Base-by-base conservation (phyloP, 2,329 filamentous ascomycete species). In the Ophiostoma tasmaniense region DNA sequence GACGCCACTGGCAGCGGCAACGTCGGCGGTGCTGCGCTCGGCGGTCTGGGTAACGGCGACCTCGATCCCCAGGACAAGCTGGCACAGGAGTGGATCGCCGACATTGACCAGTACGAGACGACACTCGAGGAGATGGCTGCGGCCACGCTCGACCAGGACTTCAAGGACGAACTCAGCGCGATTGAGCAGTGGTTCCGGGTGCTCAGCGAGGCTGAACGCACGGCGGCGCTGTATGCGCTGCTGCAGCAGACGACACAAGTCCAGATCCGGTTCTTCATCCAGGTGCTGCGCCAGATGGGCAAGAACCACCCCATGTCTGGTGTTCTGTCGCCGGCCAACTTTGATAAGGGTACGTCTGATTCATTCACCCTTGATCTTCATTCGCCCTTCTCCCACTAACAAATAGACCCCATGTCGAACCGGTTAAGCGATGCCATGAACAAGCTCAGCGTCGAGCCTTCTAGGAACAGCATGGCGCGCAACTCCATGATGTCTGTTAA, bases 121-220 rank as follows among this genome's bases (percentile, higher is more conserved):
- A 99, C 95, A 1, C 81, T 99, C 76, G 95, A 98, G 80, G 95
- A 99, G 78, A 99, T 99, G 95, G 95, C 95, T 61, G 93, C 94
- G 39, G 95, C 95, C 35, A 98, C 95, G n/a, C 83, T 98, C 68
- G 95, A 99, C 77, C 95, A 99, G 82, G 95, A 99, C 77, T 99
- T 99, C 84, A 99, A 99, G 82, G 95, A 98, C 80, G 95, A 99
- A 80, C 86, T 99, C 71, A 97, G 93, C 77, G 95, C 95, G 74
- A 99, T 99, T 76, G 95, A 99, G 81, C 95, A 99, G 83, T 99
- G 95, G 95, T 99, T 99, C 80, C 90, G 93, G 72, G 95, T 99
- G 68, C 83, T 99, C 73, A 98, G 94, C 76, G 95, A 98, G 81
- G 93, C 95, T 35, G 95, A 99, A 81, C 87, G 95, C 72, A 99